These are phyloP conservation scores for Plantago lanceolata DNA, from an alignment of 305 asterid species.

Conservation along the genomic window DNA sequence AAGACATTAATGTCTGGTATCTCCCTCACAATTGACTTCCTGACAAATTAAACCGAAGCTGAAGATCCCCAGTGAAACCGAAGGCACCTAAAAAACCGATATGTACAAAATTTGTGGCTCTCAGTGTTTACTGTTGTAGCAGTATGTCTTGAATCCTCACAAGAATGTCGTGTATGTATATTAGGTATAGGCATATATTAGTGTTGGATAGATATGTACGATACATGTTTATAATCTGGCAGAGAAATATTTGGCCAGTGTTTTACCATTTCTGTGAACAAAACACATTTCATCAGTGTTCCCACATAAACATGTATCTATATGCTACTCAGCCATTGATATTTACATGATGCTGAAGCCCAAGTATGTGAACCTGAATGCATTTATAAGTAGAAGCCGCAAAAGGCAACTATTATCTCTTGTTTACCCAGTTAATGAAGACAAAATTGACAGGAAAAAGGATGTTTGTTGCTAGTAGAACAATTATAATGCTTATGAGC, in stretches of 20 bases:
- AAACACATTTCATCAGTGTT: background rate
- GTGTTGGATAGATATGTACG: conserved; percentile 15
- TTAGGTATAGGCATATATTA: conserved; percentile 14
- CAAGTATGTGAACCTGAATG: too few species aligned
- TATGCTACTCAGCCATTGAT: background rate
- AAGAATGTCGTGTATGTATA: conserved; percentile 29
- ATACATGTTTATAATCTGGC: background rate
- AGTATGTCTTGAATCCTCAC: conserved; percentile 22
- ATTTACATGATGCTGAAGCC: too few species aligned
- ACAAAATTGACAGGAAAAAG: too few species aligned
- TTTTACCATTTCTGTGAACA: background rate
- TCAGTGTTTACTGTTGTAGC: conserved; percentile 17
- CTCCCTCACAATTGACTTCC: background rate
- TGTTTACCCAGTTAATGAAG: too few species aligned
- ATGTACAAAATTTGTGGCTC: conserved; percentile 25
- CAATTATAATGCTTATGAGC: too few species aligned
- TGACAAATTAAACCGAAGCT: background rate
- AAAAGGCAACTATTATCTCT: too few species aligned
- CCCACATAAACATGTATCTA: background rate
- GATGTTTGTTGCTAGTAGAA: too few species aligned
- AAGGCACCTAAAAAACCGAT: background rate
- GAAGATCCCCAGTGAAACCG: background rate
- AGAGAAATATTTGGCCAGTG: background rate
- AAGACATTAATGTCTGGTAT: conserved; percentile 12
- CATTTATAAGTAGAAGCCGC: too few species aligned